phyloP scores from a whole-genome alignment of 176 grass and related monocot genomes.

The Lolium multiflorum region DNA sequence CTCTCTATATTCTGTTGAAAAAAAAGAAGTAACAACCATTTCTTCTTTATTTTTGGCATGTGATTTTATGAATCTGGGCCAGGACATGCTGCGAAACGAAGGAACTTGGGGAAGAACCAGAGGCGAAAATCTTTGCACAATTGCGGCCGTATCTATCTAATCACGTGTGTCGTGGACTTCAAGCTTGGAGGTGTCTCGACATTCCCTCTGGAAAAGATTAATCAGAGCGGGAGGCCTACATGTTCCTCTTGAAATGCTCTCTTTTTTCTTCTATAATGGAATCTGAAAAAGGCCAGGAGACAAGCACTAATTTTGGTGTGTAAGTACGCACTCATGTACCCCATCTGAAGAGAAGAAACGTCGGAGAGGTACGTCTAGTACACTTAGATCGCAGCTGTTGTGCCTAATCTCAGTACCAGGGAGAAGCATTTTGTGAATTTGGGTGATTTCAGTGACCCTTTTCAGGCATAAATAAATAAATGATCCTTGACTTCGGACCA shows the following conservation, averaged over 20 bases:
- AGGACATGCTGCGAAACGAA: constrained; percentile 48
- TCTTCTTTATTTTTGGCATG: background rate
- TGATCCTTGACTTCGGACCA: background rate
- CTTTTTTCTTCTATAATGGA: background rate
- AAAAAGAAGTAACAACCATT: background rate
- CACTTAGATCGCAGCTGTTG: background rate
- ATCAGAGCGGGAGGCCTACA: constrained; percentile 20
- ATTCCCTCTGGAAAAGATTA: constrained; percentile 25
- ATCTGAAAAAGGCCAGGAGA: constrained; percentile 20
- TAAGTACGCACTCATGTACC: constrained; percentile 35
- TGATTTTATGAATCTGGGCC: background rate
- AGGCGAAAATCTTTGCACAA: background rate
- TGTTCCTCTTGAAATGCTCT: constrained; percentile 8
- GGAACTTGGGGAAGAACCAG: background rate
- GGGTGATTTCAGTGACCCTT: background rate
- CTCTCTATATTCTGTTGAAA: background rate
- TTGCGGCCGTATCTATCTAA: constrained; percentile 49
- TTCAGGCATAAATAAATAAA: background rate
- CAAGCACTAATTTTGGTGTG: constrained; percentile 43
- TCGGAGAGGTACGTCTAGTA: background rate
- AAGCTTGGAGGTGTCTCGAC: constrained; percentile 33
- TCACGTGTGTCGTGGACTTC: constrained; percentile 43
- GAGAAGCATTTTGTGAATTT: background rate
- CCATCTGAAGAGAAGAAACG: background rate
- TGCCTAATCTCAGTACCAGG: background rate